These are phyloP conservation scores for Quillaja saponaria DNA, from an alignment of 306 rosid genomes.

Conservation along the genomic window DNA sequence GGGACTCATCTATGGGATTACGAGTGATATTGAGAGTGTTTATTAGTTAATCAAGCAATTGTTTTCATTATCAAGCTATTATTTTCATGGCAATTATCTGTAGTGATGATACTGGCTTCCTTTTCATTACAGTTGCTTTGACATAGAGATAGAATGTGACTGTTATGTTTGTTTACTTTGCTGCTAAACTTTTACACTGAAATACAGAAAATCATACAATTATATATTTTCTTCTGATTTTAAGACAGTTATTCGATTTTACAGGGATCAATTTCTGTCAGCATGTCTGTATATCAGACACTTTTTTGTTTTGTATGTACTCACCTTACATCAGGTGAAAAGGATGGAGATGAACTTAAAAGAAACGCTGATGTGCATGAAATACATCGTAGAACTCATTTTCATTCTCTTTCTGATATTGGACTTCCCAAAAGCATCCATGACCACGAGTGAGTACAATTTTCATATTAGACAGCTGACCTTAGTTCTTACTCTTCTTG, in stretches of 20 bases:
- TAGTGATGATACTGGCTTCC: background rate
- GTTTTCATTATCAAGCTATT: background rate
- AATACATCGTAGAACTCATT: conserved; percentile 72
- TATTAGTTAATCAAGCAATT: conserved; percentile 5
- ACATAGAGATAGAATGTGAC: conserved; percentile 16
- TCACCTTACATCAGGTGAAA: conserved; percentile 90
- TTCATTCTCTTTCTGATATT: conserved; percentile 53
- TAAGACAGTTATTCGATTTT: conserved; percentile 30
- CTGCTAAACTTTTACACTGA: too few relatives aligned
- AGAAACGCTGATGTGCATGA: conserved; percentile 81
- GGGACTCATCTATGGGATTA: background rate
- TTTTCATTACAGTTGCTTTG: conserved; percentile 6
- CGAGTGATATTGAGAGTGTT: background rate
- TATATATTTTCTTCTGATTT: conserved; percentile 20
- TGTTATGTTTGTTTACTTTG: conserved; percentile 14
- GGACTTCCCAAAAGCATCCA: conserved; percentile 62
- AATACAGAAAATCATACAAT: background rate
- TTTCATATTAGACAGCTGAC: conserved; percentile 13
- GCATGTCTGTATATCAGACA: conserved; percentile 92
- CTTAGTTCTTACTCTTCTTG: conserved; percentile 7
- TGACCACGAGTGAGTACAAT: conserved; percentile 81
- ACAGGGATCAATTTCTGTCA: conserved; percentile 89
- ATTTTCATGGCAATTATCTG: background rate
- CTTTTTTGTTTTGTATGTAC: conserved; percentile 87
- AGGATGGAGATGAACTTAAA: conserved; percentile 67